Base-by-base conservation (phyloP, 352 stramenopile species). In the Phytophthora idaei region DNA sequence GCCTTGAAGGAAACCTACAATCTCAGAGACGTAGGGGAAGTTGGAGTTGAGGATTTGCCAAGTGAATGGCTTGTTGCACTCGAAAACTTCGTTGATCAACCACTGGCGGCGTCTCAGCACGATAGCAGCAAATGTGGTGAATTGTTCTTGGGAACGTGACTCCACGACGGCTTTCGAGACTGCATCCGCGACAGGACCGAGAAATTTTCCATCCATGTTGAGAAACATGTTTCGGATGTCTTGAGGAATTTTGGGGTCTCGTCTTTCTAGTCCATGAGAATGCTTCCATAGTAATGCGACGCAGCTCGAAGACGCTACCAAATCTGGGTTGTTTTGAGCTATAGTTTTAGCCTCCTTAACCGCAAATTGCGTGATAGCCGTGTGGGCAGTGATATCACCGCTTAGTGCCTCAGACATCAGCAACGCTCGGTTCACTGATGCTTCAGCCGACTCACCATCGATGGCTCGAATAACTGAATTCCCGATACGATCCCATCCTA, bases 61-160 rank as follows among this genome's bases (percentile, higher is more conserved):
- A 2, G 39, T 48, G 37, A 70, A 64, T 21, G 54, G 54, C 8
- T 64, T 70, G 31, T 64, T 29, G 17, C 41, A 49, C 28, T 56
- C 55, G 7, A 42, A 29, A 37, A 60, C 41, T 29, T 70, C 39
- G 41, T 50, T 50, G n/a, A 70, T 58, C 31, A 70, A 41, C 62
- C 47, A 70, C 44, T 64, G 48, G 29, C 54, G 54, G 50, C 62
- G 55, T 31, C 29, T 51, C 42, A 44, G 55, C 17, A 57, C 61
- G 39, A 65, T 48, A 2, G 48, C 39, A 12, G n/a, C 14, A 8
- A 65, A 25, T 3, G n/a, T 32, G 4, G 25, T 48, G 9, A 17
- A 36, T 11, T 64, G 53, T 32, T 64, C 46, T 6, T 63, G n/a
- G 46, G 39, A 45, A 51, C 9, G 48, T 14, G 44, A 45, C 39